Base-by-base conservation (phyloP, 148 eudicot genomes). In the Amaranthus palmeri region DNA sequence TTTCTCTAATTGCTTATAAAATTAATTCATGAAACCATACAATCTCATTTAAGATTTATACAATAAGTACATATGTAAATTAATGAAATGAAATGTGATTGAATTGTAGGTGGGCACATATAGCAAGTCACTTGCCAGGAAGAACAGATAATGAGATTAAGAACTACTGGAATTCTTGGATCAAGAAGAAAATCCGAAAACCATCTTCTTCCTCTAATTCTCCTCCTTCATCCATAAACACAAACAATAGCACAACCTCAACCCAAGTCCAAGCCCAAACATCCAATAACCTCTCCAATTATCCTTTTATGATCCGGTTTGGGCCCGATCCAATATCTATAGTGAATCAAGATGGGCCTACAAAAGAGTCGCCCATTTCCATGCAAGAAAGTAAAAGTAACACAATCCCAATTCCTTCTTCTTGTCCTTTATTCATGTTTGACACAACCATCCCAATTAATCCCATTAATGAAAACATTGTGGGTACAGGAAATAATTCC, bases 121-220 rank as follows among this genome's bases (percentile, higher is more conserved):
- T 93, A 65, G 98, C 98, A 54, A 90, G 92, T 73, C 98, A 93
- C 73, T 79, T 93, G 62, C 98, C 98, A 0, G 98, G 98, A 53
- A 81, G 98, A 81, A 93, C 98, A 8, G 98, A 93, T 65, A 93
- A 93, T 14, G 98, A 93, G 58, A 93, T 93, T 3, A 93, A 93
- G 69, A 93, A 93, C 74, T 93, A 93, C 42, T 93, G 98, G 96
- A 93, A 93, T 65, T 93, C 98, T 12, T 93, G 98, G 98, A 93
- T 93, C 72, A 93, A 93, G 61, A 93, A 93, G 81, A 93, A 93
- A 81, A 81, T 90, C 6, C 80, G 85, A 57, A 93, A 93, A 71
- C 82, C 86, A 0, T 41, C 71, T 2, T 51, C 72, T 82, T 52
- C 69, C 76, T 14, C 66, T 82, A 49, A n/a, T 62, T 12, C 42